phyloP scores from a whole-genome alignment of 1,284 basidiomycete genomes.

The Tilletiaria anomala region DNA sequence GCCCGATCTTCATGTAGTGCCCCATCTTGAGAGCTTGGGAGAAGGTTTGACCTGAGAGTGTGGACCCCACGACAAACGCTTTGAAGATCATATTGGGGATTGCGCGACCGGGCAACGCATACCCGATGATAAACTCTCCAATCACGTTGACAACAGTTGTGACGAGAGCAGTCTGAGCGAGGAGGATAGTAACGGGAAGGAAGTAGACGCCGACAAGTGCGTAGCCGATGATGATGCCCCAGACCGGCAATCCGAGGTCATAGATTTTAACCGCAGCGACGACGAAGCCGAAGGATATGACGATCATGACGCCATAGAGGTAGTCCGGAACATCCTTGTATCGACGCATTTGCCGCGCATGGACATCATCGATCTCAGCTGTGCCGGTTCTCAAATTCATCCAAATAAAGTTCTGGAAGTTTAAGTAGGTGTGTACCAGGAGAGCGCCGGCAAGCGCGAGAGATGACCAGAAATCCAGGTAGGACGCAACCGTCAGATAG shows the following conservation, averaged over 20 bases:
- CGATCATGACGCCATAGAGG: conserved; percentile 45
- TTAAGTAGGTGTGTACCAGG: not conserved
- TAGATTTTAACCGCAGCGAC: conserved; percentile 55
- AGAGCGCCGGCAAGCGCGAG: not conserved
- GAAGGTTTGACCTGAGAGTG: not conserved
- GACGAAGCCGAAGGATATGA: conserved; percentile 53
- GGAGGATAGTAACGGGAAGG: not conserved
- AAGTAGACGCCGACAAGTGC: not conserved
- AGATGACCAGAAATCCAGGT: not conserved
- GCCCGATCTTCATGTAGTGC: conserved; percentile 10
- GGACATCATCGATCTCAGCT: too few species aligned
- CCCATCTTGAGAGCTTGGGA: conserved; percentile 6
- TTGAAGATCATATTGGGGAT: not conserved
- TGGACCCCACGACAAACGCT: not conserved
- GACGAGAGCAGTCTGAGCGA: not conserved
- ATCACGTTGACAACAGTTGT: not conserved
- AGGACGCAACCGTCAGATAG: not conserved
- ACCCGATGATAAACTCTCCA: not conserved
- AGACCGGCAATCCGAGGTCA: conserved; percentile 58
- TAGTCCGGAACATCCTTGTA: conserved; percentile 62
- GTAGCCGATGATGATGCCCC: too few species aligned
- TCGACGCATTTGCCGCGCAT: conserved; percentile 63
- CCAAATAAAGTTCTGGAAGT: too few species aligned
- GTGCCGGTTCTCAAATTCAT: too few species aligned
- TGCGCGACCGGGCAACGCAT: not conserved